These are phyloP conservation scores for Oryza coarctata DNA, from an alignment of 176 grass and related monocot genomes.

Conservation along the genomic window DNA sequence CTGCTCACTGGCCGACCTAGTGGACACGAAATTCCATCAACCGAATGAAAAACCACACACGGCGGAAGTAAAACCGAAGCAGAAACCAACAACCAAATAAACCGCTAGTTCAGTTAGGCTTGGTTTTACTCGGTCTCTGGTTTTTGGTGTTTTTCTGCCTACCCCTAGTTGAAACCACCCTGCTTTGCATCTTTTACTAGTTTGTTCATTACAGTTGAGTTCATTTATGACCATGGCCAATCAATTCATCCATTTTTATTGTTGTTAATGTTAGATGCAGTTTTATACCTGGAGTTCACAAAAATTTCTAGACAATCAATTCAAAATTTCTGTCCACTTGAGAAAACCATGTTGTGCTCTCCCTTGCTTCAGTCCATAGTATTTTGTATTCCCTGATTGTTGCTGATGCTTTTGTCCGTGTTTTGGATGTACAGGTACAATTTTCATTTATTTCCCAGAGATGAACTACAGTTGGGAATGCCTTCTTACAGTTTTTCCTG, in stretches of 20 bases:
- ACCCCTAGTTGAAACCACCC: neutral
- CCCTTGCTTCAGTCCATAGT: neutral
- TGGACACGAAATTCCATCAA: no score
- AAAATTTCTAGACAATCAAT: neutral
- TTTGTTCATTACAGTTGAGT: neutral
- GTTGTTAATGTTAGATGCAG: slow-evolving; percentile 7
- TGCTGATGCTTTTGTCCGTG: slow-evolving; percentile 19
- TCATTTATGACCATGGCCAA: neutral
- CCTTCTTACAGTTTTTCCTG: slow-evolving; percentile 95
- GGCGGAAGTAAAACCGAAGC: no score
- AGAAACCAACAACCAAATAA: no score
- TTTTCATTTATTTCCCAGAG: slow-evolving; percentile 93
- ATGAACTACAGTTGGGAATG: slow-evolving; percentile 68
- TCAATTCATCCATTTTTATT: slow-evolving; percentile 5
- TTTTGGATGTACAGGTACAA: slow-evolving; percentile 71
- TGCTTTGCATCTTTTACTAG: neutral
- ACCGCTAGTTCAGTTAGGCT: no score
- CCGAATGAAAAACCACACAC: no score
- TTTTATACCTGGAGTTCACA: neutral
- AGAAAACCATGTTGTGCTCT: neutral
- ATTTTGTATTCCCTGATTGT: neutral
- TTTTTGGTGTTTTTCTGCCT: no score
- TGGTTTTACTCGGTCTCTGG: no score
- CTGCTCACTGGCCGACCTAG: no score
- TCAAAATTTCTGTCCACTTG: neutral